phyloP scores from a whole-genome alignment of 1,284 basidiomycete species.

The Cryptococcus neoformans region DNA sequence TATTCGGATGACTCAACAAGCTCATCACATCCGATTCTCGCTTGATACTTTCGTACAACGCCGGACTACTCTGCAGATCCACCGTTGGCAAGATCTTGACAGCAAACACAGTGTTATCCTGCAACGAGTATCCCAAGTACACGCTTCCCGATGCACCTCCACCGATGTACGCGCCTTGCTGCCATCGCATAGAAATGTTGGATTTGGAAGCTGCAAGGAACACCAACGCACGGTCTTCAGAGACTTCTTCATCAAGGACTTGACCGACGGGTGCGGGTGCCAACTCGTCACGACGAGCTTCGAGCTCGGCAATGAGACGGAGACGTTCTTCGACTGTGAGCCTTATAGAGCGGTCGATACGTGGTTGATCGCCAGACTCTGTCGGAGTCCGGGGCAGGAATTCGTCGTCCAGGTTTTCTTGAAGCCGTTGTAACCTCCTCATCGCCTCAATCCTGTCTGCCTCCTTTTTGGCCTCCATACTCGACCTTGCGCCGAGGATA shows the following conservation, averaged over 20 bases:
- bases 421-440: constrained; percentile 60
- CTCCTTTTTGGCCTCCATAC: constrained; percentile 79
- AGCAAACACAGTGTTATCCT: constrained; percentile 95
- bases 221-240: constrained; percentile 85
- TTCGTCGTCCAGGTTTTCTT: constrained; percentile 53
- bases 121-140: constrained; percentile 96
- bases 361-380: constrained; percentile 21
- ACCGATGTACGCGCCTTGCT: constrained; percentile 97
- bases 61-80: constrained; percentile 78
- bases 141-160: constrained; percentile 96
- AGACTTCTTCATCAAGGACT: constrained; percentile 84
- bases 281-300: constrained; percentile 59
- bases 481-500: constrained; percentile 89
- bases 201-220: constrained; percentile 90
- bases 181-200: constrained; percentile 97
- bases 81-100: constrained; percentile 99
- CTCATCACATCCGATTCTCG: constrained; percentile 99
- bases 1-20: constrained; percentile 95
- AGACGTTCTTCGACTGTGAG: constrained; percentile 69
- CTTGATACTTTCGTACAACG: constrained; percentile 87
- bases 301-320: constrained; percentile 61
- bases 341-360: constrained; percentile 61
- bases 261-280: constrained; percentile 70
- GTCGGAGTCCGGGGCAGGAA: constrained; percentile 36
- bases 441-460: constrained; percentile 77